Evolutionary conservation across 1,284 basidiomycete genomes (phyloP), one percentile per base, ranked within the genome.

Genomic region (Ganoderma boninense): DNA sequence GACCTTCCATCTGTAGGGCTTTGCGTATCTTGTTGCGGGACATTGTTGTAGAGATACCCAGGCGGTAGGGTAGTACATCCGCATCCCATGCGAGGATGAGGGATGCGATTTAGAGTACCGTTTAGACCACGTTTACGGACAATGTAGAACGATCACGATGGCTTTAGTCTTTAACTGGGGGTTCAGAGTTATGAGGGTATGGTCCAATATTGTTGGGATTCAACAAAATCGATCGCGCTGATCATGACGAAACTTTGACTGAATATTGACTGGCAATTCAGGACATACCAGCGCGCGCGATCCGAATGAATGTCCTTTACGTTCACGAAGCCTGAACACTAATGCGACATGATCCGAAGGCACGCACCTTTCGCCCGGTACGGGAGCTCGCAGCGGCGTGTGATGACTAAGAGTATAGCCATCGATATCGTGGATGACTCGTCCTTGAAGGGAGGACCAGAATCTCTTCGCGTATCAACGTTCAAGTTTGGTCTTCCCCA

Each of bases 281-380:
- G 49, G 23, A 5, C 49, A 29, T 49, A 13, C 23, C 49, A 29
- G 49, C n/a, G 26, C 49, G n/a, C 49, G 23, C 23, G 4, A 5
- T 26, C 14, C 23, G 10, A 26, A 52, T 23, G 23, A 14, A 26
- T 2, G 29, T 54, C 23, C 23, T 26, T 54, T 54, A 14, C 49
- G 49, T 54, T 54, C 49, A 16, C 49, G 5, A 29, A 26, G 49
- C 23, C 46, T 54, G 49, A 54, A 23, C 49, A 23, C 23, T 23
- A 54, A 54, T 54, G 49, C 49, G 49, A 23, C 49, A 54, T 54
- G 49, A 54, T 54, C 49, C 49, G 49, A 54, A 14, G 49, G 26
- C 49, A 23, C 14, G 23, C 49, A 16, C 13, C 11, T 23, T 3
- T 52, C 38, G 38, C 8, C 38, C 38, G 0, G 18, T 46, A 46